These are phyloP conservation scores for Flaveria sonorensis DNA, from an alignment of 129 eudicot genomes.

Conservation along the genomic window DNA sequence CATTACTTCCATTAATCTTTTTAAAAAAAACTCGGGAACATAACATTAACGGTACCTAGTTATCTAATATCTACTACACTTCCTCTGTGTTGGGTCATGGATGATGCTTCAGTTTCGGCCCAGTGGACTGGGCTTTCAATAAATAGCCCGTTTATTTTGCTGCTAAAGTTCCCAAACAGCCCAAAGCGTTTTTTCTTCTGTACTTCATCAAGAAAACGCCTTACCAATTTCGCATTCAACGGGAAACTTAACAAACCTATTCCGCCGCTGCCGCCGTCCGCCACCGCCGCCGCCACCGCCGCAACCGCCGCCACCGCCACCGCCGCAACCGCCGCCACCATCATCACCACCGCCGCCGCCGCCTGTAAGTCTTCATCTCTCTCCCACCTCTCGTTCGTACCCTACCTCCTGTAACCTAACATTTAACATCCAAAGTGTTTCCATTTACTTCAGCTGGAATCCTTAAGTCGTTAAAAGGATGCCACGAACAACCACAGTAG, in stretches of 20 bases:
- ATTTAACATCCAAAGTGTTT: background rate
- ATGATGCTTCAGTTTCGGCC: background rate
- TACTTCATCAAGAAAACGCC: background rate
- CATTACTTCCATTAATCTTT: too few relatives aligned
- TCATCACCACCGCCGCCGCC: conserved; percentile 10
- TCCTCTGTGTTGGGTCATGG: too few relatives aligned
- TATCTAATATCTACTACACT: too few relatives aligned
- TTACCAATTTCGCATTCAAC: background rate
- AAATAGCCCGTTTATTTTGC: background rate
- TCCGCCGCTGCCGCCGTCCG: conserved; percentile 30
- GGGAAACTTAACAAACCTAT: conserved; percentile 36
- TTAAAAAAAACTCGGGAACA: too few relatives aligned
- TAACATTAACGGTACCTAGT: too few relatives aligned
- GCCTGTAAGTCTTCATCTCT: background rate
- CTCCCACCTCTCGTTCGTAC: background rate
- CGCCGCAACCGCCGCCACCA: conserved; percentile 20
- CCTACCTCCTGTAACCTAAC: background rate
- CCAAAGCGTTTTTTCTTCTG: background rate
- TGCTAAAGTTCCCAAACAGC: background rate
- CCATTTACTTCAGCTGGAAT: conserved; percentile 1
- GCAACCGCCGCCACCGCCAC: background rate
- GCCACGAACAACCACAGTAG: conserved; percentile 85
- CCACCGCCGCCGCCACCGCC: conserved; percentile 22
- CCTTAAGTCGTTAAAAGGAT: conserved; percentile 28
- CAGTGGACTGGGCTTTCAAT: background rate